phyloP scores from a whole-genome alignment of 441 rosid genomes.

The Sinapis alba region DNA sequence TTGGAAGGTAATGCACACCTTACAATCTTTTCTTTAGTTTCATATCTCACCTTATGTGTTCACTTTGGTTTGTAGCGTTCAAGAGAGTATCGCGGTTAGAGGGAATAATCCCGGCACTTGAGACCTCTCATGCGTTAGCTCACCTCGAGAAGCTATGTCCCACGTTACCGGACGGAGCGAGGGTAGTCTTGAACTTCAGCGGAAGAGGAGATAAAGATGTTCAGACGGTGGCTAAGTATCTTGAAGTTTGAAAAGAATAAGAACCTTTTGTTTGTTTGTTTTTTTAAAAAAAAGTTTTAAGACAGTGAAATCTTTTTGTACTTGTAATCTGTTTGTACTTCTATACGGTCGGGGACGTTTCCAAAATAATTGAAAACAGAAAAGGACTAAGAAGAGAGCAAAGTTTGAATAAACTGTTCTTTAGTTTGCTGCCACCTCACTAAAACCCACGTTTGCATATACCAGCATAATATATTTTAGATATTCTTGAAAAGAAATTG shows the following conservation, averaged over 20 bases:
- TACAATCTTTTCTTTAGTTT: not conserved
- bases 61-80: constrained; percentile 55
- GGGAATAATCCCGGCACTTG: constrained; percentile 88
- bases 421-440: too few relatives aligned
- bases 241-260: constrained; percentile 43
- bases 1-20: constrained; percentile 60
- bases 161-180: constrained; percentile 58
- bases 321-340: constrained; percentile 16
- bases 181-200: constrained; percentile 79
- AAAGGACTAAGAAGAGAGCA: constrained; percentile 12
- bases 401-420: constrained; percentile 9
- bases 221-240: constrained; percentile 71
- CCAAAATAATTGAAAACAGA: not conserved
- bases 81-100: constrained; percentile 73
- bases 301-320: constrained; percentile 13
- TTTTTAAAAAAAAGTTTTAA: not conserved
- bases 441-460: too few relatives aligned
- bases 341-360: constrained; percentile 1
- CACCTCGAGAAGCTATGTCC: constrained; percentile 86
- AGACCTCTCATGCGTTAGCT: constrained; percentile 87
- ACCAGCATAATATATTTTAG: too few relatives aligned
- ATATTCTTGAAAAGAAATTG: not conserved
- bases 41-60: not conserved
- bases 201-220: constrained; percentile 97
- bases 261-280: not conserved